Evolutionary conservation across 441 rosid species (phyloP), one percentile per base, ranked within the genome.

Genomic region (Kokia cookei): DNA sequence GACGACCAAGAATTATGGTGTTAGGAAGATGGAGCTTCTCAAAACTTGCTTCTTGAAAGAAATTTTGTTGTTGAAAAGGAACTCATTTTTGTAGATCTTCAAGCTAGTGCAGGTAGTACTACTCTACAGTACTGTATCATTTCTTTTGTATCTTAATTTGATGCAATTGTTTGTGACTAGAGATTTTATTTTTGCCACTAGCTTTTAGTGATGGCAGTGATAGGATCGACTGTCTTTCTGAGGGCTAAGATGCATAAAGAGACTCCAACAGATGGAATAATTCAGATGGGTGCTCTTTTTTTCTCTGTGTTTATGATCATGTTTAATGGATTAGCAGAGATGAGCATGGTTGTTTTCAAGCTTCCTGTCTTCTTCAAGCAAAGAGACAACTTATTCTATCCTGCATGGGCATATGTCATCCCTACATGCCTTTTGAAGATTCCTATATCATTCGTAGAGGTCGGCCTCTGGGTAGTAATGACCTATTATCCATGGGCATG

Each of bases 351-450:
- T 63, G 84, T 90, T 61, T 83, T 78, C 71, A 91, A 90, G 78
- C 99, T 94, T 81, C 97, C 97, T 7, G 92, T 94, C 72, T 93
- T 93, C 74, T 94, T 84, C 86, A 95, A 93, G 85, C 99, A 95
- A 82, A 86, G 99, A 4, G 88, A 84, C 68, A 81, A 84, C 71
- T 80, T 85, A 22, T 93, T 93, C 85, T 94, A 76, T 77, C 94
- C 99, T 3, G 51, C 94, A 1, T 95, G 97, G 99, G 85, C 87
- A 24, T 95, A 85, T 69, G 69, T 93, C 9, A 78, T 95, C 68
- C 97, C 98, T 2, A 55, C 87, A 12, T 90, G 91, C 82, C 76
- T 94, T 73, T 78, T 87, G 27, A 84, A 86, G 82, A 84, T 90
- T 50, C 97, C 96, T 1, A 59, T 90, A 60, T 59, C 92, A 19